phyloP scores from a whole-genome alignment of 768 basidiomycete genomes.

The Serendipita sp. region DNA sequence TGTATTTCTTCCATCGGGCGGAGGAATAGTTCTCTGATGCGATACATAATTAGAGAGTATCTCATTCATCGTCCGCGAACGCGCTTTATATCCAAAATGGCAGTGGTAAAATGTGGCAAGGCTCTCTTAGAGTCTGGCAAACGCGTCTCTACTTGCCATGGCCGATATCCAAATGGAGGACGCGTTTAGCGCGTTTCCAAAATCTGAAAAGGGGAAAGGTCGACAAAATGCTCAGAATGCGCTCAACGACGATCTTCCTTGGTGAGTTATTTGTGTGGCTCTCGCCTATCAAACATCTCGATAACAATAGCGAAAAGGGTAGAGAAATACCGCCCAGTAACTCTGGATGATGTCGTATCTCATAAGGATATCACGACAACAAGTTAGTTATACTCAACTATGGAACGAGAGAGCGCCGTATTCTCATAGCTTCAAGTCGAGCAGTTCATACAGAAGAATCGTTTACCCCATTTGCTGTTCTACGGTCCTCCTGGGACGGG shows the following conservation, averaged over 20 bases:
- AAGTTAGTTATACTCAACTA: constrained; percentile 39
- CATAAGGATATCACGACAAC: constrained; percentile 91
- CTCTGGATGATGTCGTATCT: constrained; percentile 86
- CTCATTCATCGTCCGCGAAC: too few species aligned
- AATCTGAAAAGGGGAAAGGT: not conserved
- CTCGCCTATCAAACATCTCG: not conserved
- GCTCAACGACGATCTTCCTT: constrained; percentile 54
- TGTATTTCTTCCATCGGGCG: too few species aligned
- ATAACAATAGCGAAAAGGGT: constrained; percentile 43
- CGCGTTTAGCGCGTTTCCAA: constrained; percentile 4
- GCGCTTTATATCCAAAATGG: too few species aligned
- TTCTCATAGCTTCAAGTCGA: constrained; percentile 44
- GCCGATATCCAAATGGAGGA: not conserved
- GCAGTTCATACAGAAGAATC: constrained; percentile 87
- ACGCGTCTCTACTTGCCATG: not conserved
- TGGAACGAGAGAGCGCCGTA: not conserved
- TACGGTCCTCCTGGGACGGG: constrained; percentile 98
- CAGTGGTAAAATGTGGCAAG: too few species aligned
- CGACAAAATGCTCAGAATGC: not conserved
- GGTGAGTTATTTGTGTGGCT: constrained; percentile 32
- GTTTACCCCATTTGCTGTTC: constrained; percentile 86
- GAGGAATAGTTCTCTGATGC: too few species aligned
- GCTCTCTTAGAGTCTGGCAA: too few species aligned
- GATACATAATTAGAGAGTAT: too few species aligned
- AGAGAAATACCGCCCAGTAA: constrained; percentile 90